Evolutionary conservation across 2,329 filamentous ascomycete species (phyloP).

Genomic region (Ophiostoma triangulosporum): DNA sequence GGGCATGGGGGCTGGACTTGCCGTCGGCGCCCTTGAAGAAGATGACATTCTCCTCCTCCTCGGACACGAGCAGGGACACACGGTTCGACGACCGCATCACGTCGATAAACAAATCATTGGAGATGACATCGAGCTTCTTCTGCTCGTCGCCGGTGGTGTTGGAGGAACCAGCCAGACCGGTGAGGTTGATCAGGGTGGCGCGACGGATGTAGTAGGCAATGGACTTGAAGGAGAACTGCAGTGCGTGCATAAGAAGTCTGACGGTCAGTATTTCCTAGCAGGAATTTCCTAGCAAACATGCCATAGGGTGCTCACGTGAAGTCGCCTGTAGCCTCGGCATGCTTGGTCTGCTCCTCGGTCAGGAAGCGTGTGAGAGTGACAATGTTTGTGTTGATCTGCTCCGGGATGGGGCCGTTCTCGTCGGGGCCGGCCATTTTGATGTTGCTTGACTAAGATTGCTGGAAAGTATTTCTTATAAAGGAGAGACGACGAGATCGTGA

Average conservation of each 20-base stretch:
- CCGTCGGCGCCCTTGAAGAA: slow-evolving; percentile 57
- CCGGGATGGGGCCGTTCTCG: slow-evolving; percentile 38
- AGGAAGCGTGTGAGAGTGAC: slow-evolving; percentile 90
- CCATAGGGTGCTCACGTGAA: slow-evolving; percentile 71
- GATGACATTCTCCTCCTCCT: slow-evolving; percentile 91
- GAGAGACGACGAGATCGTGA: background rate
- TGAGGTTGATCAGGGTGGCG: slow-evolving; percentile 88
- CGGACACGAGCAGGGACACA: slow-evolving; percentile 85
- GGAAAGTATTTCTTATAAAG: background rate
- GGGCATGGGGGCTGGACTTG: slow-evolving; percentile 39
- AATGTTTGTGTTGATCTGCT: slow-evolving; percentile 91
- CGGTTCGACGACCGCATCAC: slow-evolving; percentile 89
- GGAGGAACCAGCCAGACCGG: slow-evolving; percentile 83
- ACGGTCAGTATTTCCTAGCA: too few relatives aligned
- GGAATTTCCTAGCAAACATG: too few relatives aligned
- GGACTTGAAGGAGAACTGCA: slow-evolving; percentile 99
- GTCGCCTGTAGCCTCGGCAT: slow-evolving; percentile 91
- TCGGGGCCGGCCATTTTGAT: slow-evolving; percentile 18
- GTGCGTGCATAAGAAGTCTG: slow-evolving; percentile 88
- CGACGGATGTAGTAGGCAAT: slow-evolving; percentile 99
- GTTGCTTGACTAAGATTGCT: background rate
- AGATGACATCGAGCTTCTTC: slow-evolving; percentile 99
- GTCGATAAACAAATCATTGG: slow-evolving; percentile 93
- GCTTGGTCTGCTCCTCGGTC: slow-evolving; percentile 88
- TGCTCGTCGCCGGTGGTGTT: slow-evolving; percentile 96